A percentile compares a stretch with the other conserved stretches of the same genome.
Evolutionary conservation across 495 filamentous ascomycete species (phyloP).

Genomic region (Aspergillus cavernicola): DNA sequence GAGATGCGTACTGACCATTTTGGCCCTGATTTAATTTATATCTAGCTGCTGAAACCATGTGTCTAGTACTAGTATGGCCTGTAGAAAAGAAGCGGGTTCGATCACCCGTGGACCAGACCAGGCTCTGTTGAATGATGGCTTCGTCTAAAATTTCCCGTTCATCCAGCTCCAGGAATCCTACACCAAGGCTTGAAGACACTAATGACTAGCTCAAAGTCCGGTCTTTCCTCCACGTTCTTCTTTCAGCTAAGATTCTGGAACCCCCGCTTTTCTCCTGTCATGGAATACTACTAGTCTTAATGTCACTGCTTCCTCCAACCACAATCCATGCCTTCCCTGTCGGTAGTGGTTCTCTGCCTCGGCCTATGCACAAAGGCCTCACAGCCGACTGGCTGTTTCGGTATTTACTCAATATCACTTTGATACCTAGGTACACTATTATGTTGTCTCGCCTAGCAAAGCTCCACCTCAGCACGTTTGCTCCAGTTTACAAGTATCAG

Average conservation of each 20-base stretch:
- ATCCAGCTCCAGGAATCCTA: no score
- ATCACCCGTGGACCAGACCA: no score
- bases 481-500: not conserved
- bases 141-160: conserved; percentile 1
- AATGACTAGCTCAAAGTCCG: conserved; percentile 1
- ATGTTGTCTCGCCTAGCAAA: not conserved
- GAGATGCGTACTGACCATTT: conserved; percentile 37
- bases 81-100: not conserved
- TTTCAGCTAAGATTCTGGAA: not conserved
- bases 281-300: not conserved
- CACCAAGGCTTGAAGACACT: no score
- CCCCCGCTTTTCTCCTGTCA: conserved; percentile 5
- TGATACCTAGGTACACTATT: no score
- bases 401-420: no score
- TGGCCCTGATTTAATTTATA: no score
- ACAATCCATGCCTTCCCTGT: not conserved
- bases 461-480: not conserved
- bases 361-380: conserved; percentile 19
- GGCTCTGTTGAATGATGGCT: not conserved
- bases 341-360: conserved; percentile 24
- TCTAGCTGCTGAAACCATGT: no score
- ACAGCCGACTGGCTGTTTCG: conserved; percentile 2
- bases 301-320: conserved; percentile 3
- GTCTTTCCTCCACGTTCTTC: not conserved
- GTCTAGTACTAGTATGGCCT: no score